Percentiles rank a stretch among this genome's conserved stretches.
Evolutionary conservation across 495 filamentous ascomycete genomes (phyloP).

Genomic region (Cercophora samala): DNA sequence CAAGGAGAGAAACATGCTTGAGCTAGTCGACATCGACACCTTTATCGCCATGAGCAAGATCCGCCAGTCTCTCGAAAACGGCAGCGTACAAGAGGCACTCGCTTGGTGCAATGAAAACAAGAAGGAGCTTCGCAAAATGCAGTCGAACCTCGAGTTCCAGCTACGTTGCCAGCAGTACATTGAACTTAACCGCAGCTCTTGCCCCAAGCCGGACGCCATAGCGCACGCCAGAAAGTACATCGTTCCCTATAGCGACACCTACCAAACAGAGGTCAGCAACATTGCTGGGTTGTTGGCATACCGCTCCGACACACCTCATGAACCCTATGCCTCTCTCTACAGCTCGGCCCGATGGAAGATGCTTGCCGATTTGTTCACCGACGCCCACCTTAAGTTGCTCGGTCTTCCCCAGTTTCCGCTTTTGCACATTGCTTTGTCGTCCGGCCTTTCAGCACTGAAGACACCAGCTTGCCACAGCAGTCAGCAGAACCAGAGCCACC

Average conservation of each 20-base stretch:
- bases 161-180: constrained; percentile 94
- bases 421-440: constrained; percentile 87
- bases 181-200: constrained; percentile 70
- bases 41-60: constrained; percentile 81
- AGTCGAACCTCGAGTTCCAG: constrained; percentile 90
- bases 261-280: constrained; percentile 63
- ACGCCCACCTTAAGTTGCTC: constrained; percentile 82
- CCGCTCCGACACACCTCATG: constrained; percentile 52
- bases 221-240: constrained; percentile 78
- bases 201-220: constrained; percentile 64
- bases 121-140: constrained; percentile 76
- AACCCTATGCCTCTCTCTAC: constrained; percentile 58
- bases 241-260: constrained; percentile 59
- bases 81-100: constrained; percentile 74
- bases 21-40: constrained; percentile 83
- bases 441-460: constrained; percentile 91
- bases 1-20: constrained; percentile 58
- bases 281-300: constrained; percentile 81
- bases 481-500: constrained; percentile 23
- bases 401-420: constrained; percentile 78
- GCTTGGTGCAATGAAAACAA: constrained; percentile 92
- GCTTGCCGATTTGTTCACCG: constrained; percentile 78
- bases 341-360: constrained; percentile 64
- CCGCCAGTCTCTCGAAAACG: constrained; percentile 62
- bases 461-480: constrained; percentile 88